Evolutionary conservation across 192 early-diverging fungal species (phyloP).

Genomic region (Coemansia asiatica): DNA sequence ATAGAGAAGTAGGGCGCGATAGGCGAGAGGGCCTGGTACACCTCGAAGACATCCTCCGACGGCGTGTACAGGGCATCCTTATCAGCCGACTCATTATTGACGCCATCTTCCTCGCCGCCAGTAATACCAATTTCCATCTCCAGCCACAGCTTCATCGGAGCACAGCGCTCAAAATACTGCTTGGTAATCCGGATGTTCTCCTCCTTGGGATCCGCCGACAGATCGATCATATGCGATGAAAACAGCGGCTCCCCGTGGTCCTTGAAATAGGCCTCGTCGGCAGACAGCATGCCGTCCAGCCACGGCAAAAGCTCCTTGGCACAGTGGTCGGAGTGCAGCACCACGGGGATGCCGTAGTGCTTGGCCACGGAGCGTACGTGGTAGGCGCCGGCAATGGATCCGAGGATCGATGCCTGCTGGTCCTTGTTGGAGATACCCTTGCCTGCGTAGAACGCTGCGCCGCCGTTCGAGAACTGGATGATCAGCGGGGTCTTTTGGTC

Average conservation of each 20-base stretch:
- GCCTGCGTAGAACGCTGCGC: conserved; percentile 87
- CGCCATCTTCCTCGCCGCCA: conserved; percentile 98
- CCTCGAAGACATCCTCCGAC: conserved; percentile 94
- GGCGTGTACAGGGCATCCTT: conserved; percentile 91
- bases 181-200: conserved; percentile 90
- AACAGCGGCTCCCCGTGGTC: conserved; percentile 91
- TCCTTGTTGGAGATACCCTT: conserved; percentile 89
- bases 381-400: conserved; percentile 89
- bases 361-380: conserved; percentile 78
- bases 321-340: conserved; percentile 95
- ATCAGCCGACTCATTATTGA: conserved; percentile 92
- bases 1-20: conserved; percentile 91
- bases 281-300: conserved; percentile 96
- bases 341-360: conserved; percentile 76
- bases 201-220: conserved; percentile 90
- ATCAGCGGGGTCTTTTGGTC: conserved; percentile 91
- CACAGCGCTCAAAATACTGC: conserved; percentile 92
- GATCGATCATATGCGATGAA: conserved; percentile 98
- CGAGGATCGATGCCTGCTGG: conserved; percentile 86
- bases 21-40: conserved; percentile 84
- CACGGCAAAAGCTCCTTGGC: conserved; percentile 95
- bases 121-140: conserved; percentile 99
- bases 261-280: conserved; percentile 95
- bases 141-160: conserved; percentile 79
- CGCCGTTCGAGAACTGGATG: conserved; percentile 95